Conservation (phyloP, 2,329 filamentous ascomycete genomes). For the Trichoderma pleuroti region DNA sequence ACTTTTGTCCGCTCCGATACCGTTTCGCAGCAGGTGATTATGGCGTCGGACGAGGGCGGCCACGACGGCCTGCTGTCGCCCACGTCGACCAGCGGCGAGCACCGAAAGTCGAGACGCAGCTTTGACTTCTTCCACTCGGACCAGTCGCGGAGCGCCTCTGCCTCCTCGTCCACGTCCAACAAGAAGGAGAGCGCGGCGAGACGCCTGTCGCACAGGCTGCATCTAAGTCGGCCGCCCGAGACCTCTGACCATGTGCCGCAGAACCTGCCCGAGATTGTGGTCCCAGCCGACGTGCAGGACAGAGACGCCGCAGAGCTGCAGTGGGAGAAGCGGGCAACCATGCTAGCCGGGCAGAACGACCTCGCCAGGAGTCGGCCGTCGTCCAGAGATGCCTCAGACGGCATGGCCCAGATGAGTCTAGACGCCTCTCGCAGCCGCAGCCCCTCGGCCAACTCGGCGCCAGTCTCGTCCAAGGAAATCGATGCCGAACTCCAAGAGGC, state of each 20-base stretch:
- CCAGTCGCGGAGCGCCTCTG: conserved; percentile 49
- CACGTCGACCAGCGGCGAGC: conserved; percentile 30
- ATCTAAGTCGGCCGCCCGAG: conserved; percentile 56
- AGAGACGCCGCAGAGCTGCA: conserved; percentile 58
- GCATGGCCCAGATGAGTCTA: conserved; percentile 30
- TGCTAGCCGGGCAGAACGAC: conserved; percentile 67
- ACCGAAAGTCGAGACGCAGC: conserved; percentile 36
- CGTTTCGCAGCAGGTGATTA: conserved; percentile 71
- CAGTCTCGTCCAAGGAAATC: conserved; percentile 49
- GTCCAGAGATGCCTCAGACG: conserved; percentile 34
- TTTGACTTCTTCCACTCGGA: conserved; percentile 44
- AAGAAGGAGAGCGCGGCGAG: conserved; percentile 35
- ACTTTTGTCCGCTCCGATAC: conserved; percentile 85
- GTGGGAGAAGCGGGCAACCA: conserved; percentile 94
- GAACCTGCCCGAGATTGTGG: conserved; percentile 72
- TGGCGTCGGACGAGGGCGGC: conserved; percentile 52
- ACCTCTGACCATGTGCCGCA: conserved; percentile 72
- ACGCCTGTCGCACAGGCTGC: conserved; percentile 67
- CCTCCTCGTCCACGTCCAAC: conserved; percentile 39
- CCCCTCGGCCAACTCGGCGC: conserved; percentile 23
- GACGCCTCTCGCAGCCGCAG: conserved; percentile 20
- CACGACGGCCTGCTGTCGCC: conserved; percentile 32
- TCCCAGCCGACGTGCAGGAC: conserved; percentile 42
- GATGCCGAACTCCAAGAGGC: conserved; percentile 85
- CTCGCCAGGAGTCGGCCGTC: conserved; percentile 42